Conservation (phyloP, 1,284 basidiomycete genomes). For the Ustilago crameri region DNA sequence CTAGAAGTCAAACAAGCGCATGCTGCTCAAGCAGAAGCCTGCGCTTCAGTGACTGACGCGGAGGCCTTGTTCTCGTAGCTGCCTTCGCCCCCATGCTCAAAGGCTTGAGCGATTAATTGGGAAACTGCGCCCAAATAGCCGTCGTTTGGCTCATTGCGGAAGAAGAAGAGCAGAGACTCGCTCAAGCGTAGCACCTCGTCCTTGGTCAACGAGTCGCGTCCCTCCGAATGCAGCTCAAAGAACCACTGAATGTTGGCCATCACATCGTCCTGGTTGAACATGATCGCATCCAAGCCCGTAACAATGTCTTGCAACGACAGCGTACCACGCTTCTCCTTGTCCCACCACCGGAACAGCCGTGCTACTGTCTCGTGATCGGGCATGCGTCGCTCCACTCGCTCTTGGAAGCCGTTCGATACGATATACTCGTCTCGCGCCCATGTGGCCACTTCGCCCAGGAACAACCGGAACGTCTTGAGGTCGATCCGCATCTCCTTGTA, state of each 20-base stretch:
- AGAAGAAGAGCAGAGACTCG: conserved; percentile 85
- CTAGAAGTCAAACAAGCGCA: not conserved
- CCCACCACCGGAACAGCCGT: conserved; percentile 63
- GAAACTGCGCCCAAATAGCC: conserved; percentile 79
- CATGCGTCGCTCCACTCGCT: conserved; percentile 64
- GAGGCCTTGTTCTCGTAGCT: conserved; percentile 44
- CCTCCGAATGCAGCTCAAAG: conserved; percentile 88
- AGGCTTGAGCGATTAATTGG: conserved; percentile 60
- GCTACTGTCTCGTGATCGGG: conserved; percentile 62
- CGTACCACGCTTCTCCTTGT: conserved; percentile 59
- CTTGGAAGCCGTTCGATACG: conserved; percentile 71
- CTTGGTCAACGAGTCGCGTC: conserved; percentile 91
- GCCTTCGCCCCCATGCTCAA: conserved; percentile 56
- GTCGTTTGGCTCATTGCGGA: conserved; percentile 96
- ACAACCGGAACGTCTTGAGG: conserved; percentile 85
- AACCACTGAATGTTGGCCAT: conserved; percentile 99
- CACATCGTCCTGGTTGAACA: conserved; percentile 79
- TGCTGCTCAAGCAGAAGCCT: conserved; percentile 7
- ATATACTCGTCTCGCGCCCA: conserved; percentile 97
- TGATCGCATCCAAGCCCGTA: conserved; percentile 85
- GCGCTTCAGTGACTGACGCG: conserved; percentile 2
- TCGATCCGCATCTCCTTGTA: conserved; percentile 82
- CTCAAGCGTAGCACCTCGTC: conserved; percentile 92
- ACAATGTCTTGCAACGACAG: conserved; percentile 78
- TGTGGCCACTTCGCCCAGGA: conserved; percentile 90